Evolutionary conservation across 331 rosid species (phyloP).

Genomic region (Quercus lobata): DNA sequence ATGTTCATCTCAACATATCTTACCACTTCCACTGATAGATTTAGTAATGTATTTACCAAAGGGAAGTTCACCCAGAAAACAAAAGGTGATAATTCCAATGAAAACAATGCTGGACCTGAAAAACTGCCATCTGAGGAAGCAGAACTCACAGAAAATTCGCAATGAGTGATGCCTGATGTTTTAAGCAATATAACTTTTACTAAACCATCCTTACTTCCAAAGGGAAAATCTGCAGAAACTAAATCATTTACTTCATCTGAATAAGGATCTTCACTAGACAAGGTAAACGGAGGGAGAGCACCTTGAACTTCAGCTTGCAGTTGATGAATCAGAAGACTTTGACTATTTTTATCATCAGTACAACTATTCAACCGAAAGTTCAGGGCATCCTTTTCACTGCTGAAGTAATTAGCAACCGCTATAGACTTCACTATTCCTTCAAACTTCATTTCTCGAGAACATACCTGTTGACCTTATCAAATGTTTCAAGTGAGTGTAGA

Average conservation of each 20-base stretch:
- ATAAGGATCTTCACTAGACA: slow-evolving; percentile 34
- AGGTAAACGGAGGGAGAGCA: slow-evolving; percentile 55
- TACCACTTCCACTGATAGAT: slow-evolving; percentile 47
- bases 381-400: slow-evolving; percentile 33
- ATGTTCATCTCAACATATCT: slow-evolving; percentile 37
- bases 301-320: slow-evolving; percentile 66
- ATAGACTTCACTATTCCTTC: slow-evolving; percentile 56
- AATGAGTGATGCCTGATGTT: slow-evolving; percentile 60
- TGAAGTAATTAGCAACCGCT: slow-evolving; percentile 55
- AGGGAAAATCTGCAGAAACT: slow-evolving; percentile 40
- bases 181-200: slow-evolving; percentile 59
- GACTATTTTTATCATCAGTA: slow-evolving; percentile 23
- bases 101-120: slow-evolving; percentile 50
- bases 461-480: slow-evolving; percentile 53
- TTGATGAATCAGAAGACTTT: slow-evolving; percentile 34
- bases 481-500: slow-evolving; percentile 30
- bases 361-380: slow-evolving; percentile 16
- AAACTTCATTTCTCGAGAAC: slow-evolving; percentile 52
- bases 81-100: slow-evolving; percentile 65
- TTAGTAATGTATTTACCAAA: slow-evolving; percentile 36
- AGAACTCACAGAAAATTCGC: slow-evolving; percentile 47
- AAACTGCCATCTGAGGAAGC: slow-evolving; percentile 44
- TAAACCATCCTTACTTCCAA: slow-evolving; percentile 38
- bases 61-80: slow-evolving; percentile 73
- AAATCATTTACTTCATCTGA: slow-evolving; percentile 37